phyloP scores from a whole-genome alignment of 2,329 filamentous ascomycete genomes.

The Ciborinia camelliae region DNA sequence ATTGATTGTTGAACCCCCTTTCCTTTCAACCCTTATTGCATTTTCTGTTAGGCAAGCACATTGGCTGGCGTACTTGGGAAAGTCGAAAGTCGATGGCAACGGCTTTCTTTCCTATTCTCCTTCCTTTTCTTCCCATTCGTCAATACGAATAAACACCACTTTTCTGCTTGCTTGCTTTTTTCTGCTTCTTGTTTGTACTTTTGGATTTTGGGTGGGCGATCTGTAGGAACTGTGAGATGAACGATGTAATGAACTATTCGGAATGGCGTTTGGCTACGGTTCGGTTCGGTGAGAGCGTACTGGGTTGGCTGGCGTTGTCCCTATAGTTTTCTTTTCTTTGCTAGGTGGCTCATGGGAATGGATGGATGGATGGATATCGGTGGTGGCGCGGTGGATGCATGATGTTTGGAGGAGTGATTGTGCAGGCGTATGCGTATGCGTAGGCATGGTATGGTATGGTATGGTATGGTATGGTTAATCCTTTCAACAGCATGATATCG shows the following conservation, averaged over 20 bases:
- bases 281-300: constrained; percentile 20
- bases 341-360: constrained; percentile 5
- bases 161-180: constrained; percentile 8
- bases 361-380: constrained; percentile 12
- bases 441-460: not conserved
- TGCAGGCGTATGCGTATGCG: not conserved
- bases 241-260: constrained; percentile 13
- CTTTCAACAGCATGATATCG: constrained; percentile 7
- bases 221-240: constrained; percentile 21
- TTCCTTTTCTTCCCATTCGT: not conserved
- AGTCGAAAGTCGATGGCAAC: constrained; percentile 22
- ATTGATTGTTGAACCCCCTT: constrained; percentile 43
- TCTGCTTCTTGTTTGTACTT: constrained; percentile 22
- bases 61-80: constrained; percentile 16
- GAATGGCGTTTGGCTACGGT: constrained; percentile 19
- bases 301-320: constrained; percentile 20
- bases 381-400: not conserved
- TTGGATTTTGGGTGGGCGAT: constrained; percentile 4
- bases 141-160: constrained; percentile 1
- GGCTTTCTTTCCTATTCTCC: constrained; percentile 9
- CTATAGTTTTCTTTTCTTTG: constrained; percentile 14
- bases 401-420: constrained; percentile 12
- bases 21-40: constrained; percentile 1
- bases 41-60: not conserved
- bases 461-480: constrained; percentile 1